These are phyloP conservation scores for Moringa oleifera DNA, from an alignment of 345 rosid species.

Conservation along the genomic window DNA sequence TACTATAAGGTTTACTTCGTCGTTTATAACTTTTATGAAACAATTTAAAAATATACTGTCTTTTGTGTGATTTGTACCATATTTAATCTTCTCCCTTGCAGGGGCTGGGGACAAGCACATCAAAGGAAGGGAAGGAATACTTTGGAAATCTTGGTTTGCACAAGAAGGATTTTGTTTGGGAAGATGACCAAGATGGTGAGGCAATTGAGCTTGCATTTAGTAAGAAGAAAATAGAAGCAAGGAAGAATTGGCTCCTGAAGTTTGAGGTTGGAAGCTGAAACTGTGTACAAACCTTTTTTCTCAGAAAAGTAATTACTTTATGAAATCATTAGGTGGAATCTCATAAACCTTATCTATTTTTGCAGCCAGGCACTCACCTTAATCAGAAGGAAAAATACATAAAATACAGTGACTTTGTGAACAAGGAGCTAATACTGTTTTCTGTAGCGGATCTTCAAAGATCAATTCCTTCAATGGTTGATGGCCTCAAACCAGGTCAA, in stretches of 20 bases:
- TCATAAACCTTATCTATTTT: slow-evolving; percentile 11
- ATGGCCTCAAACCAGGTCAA: slow-evolving; percentile 96
- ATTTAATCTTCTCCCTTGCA: slow-evolving; percentile 8
- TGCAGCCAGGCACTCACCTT: slow-evolving; percentile 92
- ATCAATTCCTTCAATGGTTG: slow-evolving; percentile 95
- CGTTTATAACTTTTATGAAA: slow-evolving; percentile 1
- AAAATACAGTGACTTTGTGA: slow-evolving; percentile 83
- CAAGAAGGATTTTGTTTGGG: slow-evolving; percentile 88
- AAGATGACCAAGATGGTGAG: slow-evolving; percentile 73
- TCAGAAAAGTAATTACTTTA: background rate
- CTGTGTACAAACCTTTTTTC: background rate
- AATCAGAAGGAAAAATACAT: slow-evolving; percentile 61
- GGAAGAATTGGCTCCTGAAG: slow-evolving; percentile 90
- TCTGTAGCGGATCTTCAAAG: slow-evolving; percentile 98
- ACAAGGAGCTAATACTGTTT: slow-evolving; percentile 92
- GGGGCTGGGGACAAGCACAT: slow-evolving; percentile 96
- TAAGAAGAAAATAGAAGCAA: slow-evolving; percentile 92
- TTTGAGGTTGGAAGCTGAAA: slow-evolving; percentile 44
- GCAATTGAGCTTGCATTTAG: slow-evolving; percentile 97
- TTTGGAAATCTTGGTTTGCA: slow-evolving; percentile 51
- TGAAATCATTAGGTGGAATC: slow-evolving; percentile 3
- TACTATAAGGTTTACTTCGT: slow-evolving; percentile 78
- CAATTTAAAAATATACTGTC: background rate
- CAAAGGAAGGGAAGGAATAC: slow-evolving; percentile 74
- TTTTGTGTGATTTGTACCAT: background rate